Evolutionary conservation across 2,329 filamentous ascomycete species (phyloP).

Genomic region (Zasmidium angulare): DNA sequence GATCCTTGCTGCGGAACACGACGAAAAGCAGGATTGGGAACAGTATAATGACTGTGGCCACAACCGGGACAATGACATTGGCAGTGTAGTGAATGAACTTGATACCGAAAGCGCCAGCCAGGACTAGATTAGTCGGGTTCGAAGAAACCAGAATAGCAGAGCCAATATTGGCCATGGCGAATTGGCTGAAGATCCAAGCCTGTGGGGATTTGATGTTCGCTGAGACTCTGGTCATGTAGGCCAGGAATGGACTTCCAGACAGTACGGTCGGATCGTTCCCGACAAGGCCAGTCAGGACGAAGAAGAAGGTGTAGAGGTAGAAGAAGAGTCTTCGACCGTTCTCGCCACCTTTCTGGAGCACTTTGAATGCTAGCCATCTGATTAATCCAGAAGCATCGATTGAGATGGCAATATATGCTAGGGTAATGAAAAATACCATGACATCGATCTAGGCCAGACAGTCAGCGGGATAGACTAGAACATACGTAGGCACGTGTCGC

Average conservation of each 20-base stretch:
- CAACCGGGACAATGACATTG: slow-evolving; percentile 73
- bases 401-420: slow-evolving; percentile 73
- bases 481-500: no score
- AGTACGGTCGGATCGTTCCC: slow-evolving; percentile 76
- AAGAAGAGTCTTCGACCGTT: slow-evolving; percentile 69
- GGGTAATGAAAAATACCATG: slow-evolving; percentile 71
- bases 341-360: slow-evolving; percentile 65
- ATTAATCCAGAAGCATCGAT: slow-evolving; percentile 75
- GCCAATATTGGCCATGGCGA: slow-evolving; percentile 70
- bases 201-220: slow-evolving; percentile 69
- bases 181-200: slow-evolving; percentile 73
- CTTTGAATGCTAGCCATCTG: slow-evolving; percentile 68
- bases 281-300: slow-evolving; percentile 64
- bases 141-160: slow-evolving; percentile 76
- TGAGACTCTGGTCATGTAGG: slow-evolving; percentile 74
- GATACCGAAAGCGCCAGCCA: slow-evolving; percentile 70
- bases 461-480: no score
- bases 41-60: slow-evolving; percentile 65
- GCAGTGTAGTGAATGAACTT: slow-evolving; percentile 72
- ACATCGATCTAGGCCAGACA: slow-evolving; percentile 58
- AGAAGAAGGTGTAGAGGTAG: slow-evolving; percentile 73
- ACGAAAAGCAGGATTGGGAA: slow-evolving; percentile 71
- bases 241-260: slow-evolving; percentile 71
- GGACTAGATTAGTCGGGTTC: slow-evolving; percentile 73
- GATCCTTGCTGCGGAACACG: slow-evolving; percentile 62